Evolutionary conservation across 1,284 basidiomycete genomes (phyloP), one percentile per base, ranked within the genome.

Genomic region (Microbotryum lychnidis-dioicae): DNA sequence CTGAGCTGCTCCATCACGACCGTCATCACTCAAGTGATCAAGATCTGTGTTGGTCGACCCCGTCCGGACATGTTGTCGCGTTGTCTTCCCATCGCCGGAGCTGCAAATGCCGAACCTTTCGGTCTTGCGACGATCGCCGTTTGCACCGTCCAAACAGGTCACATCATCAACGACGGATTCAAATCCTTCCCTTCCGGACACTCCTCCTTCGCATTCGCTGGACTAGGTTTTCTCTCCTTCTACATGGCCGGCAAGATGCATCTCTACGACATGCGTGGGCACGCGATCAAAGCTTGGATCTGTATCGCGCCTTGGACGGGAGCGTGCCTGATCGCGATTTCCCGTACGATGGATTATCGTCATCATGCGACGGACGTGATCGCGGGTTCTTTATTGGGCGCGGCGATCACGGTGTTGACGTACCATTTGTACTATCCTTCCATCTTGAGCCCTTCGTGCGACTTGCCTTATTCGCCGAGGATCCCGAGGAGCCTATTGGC

Each of bases 171-270:
- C 37, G 91, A 94, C 73, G 93, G 93, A 0, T 97, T 92, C 79
- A 83, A 89, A 70, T 91, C 88, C 4, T 67, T 98, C 76, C 90
- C 90, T 6, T 91, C 88, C 55, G 94, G 94, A 0, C 94, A 97
- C 77, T 84, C 89, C 2, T 64, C 62, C 4, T 64, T 69, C 45
- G 88, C 91, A 0, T 97, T 93, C 72, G 89, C 91, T 10, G 93
- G 94, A 1, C 80, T 97, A 4, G 89, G 89, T 2, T 97, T 92
- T 77, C 78, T 98, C 44, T 80, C 87, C 5, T 87, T 90, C 67
- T 97, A 94, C 74, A 76, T 92, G 5, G 87, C 89, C 8, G 92
- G 91, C 5, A 97, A 97, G 76, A 77, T 96, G 70, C 92, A 94
- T 73, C 77, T 97, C 12, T 96, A 91, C 69, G 91, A 96, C 73